Base-by-base conservation (phyloP, 1,139 yeast genomes). In the Sugiyamaella novakii region DNA sequence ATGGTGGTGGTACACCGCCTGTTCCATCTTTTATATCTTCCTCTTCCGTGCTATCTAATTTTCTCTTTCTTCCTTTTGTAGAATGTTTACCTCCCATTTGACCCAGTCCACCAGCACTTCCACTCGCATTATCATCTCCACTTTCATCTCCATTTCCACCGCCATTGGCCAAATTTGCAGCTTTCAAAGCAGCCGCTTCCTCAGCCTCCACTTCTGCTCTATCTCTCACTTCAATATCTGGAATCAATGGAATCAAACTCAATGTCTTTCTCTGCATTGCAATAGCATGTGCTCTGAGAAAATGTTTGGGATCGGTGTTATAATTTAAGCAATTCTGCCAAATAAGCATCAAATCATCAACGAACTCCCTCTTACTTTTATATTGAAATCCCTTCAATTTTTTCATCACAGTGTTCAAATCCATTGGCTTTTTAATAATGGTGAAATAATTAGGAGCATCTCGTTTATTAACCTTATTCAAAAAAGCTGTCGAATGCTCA, bases 401-500 rank as follows among this genome's bases (percentile, higher is more conserved):
- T 61, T 89, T 91, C 83, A 89, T 77, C 11, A 94, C 96, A 0
- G 98, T 91, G 61, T 89, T 91, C 57, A 94, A 74, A 63, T 94
- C 99, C 99, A 94, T 94, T 25, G 99, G 98, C 51, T 80, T 81
- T 60, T 89, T 91, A 59, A 94, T 91, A 35, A 94, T 78, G 51
- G 83, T 82, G 53, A 89, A 89, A 69, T 94, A 94, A 63, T 92
- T 91, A 5, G 98, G 99, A 0, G 98, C 99, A 62, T 94, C 99
- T 52, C 98, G 77, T 66, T 92, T 92, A 51, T 95, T 87, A 17
- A 94, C 99, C 63, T 88, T 87, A 68, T 91, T 92, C 57, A 94
- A 74, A 62, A 94, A 94, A 0, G 98, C 96, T 0, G 98, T 89
- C 0, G 98, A 91, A 67, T 92, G 98, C 63, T 92, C 98, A 0